Percentiles rank a stretch among this genome's conserved stretches.
Evolutionary conservation across 2,329 filamentous ascomycete species (phyloP).

Genomic region (Claviceps purpurea): DNA sequence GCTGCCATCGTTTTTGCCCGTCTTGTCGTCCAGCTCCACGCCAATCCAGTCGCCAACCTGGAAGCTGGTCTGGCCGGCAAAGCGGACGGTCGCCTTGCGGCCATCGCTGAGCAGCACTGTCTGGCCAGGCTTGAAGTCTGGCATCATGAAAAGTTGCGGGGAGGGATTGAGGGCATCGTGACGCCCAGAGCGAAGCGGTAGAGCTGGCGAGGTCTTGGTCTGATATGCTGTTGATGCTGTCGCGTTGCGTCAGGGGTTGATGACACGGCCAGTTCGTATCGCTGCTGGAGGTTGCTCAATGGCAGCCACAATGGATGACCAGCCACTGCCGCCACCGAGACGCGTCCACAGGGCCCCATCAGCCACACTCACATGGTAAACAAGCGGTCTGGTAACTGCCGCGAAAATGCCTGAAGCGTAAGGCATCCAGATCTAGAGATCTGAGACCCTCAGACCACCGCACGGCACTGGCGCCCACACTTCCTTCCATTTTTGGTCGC

Average conservation of each 20-base stretch:
- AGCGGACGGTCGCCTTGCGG: slow-evolving; percentile 65
- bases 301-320: too few relatives aligned
- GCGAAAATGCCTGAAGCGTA: neutral
- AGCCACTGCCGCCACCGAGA: too few relatives aligned
- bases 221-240: neutral
- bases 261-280: neutral
- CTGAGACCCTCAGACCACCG: neutral
- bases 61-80: slow-evolving; percentile 68
- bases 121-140: slow-evolving; percentile 53
- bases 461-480: too few relatives aligned
- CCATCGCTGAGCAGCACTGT: slow-evolving; percentile 68
- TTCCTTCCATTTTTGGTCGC: neutral
- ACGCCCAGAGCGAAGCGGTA: neutral
- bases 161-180: slow-evolving; percentile 20
- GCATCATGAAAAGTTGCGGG: slow-evolving; percentile 28
- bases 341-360: too few relatives aligned
- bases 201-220: neutral
- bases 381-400: neutral
- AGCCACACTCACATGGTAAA: too few relatives aligned
- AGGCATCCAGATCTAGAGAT: neutral
- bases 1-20: slow-evolving; percentile 87
- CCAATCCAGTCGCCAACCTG: slow-evolving; percentile 78
- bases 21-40: slow-evolving; percentile 68
- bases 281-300: neutral
- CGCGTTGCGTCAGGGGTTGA: slow-evolving; percentile 1